A percentile compares a stretch with the other conserved stretches of the same genome.
phyloP scores from a whole-genome alignment of 345 rosid genomes.

The Arabidopsis thaliana region TAIR10.1 NC_003074.8:2879501-2880000 shows the following conservation, averaged over 20 bases:
- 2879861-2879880: conserved; percentile 34
- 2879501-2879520: conserved; percentile 29
- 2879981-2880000: conserved; percentile 69
- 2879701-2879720: conserved; percentile 21
- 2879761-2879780: conserved; percentile 44
- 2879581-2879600: conserved; percentile 25
- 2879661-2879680: conserved; percentile 19
- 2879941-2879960: conserved; percentile 82
- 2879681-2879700: background rate
- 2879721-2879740: conserved; percentile 44
- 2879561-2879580: conserved; percentile 54
- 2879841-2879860: conserved; percentile 44
- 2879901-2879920: conserved; percentile 59
- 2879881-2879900: conserved; percentile 48
- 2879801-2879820: conserved; percentile 38
- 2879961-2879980: conserved; percentile 76
- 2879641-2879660: conserved; percentile 29
- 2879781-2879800: conserved; percentile 62
- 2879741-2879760: conserved; percentile 21
- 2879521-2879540: conserved; percentile 52
- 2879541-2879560: conserved; percentile 64
- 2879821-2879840: conserved; percentile 19
- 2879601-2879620: conserved; percentile 35
- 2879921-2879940: conserved; percentile 76
- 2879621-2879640: conserved; percentile 40